Percentiles rank a stretch among this genome's conserved stretches.
These are phyloP conservation scores for Sporisorium exsertum DNA, from an alignment of 1,284 basidiomycete species.

Conservation along the genomic window DNA sequence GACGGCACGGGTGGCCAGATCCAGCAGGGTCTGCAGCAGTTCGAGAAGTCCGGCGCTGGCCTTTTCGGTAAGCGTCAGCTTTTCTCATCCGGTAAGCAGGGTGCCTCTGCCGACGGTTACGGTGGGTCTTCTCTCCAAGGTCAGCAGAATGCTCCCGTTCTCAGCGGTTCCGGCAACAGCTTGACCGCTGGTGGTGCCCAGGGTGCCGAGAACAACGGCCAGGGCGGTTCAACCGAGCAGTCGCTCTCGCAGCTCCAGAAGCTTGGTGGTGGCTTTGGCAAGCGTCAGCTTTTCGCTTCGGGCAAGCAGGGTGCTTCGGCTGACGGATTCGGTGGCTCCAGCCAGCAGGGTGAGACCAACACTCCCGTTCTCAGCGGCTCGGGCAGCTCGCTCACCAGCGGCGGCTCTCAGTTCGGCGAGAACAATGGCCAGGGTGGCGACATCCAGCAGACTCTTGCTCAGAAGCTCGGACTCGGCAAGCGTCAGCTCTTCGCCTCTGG, in stretches of 20 bases:
- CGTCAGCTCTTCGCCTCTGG: constrained; percentile 35
- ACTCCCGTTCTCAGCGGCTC: constrained; percentile 17
- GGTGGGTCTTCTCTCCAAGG: constrained; percentile 23
- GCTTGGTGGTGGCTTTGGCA: constrained; percentile 28
- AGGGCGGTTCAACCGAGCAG: constrained; percentile 27
- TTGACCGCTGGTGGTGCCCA: constrained; percentile 31
- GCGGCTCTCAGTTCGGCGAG: constrained; percentile 21
- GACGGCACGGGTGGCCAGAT: constrained; percentile 18
- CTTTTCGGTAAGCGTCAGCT: constrained; percentile 23
- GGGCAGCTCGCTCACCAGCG: constrained; percentile 22
- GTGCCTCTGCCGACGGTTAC: constrained; percentile 25
- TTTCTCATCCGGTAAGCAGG: constrained; percentile 22
- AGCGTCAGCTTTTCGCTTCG: constrained; percentile 24
- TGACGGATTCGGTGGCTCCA: constrained; percentile 27
- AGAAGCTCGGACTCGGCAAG: constrained; percentile 32
- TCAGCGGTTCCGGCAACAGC: constrained; percentile 29
- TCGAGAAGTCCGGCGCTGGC: constrained; percentile 23
- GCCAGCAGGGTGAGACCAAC: constrained; percentile 23
- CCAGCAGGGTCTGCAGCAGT: constrained; percentile 22
- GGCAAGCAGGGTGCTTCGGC: constrained; percentile 36
- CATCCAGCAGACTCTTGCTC: constrained; percentile 18
- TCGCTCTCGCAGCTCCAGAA: constrained; percentile 29
- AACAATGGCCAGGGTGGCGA: constrained; percentile 28
- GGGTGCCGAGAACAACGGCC: constrained; percentile 34
- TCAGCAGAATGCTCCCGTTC: constrained; percentile 35